These are phyloP conservation scores for Amanita polypyramis DNA, from an alignment of 768 basidiomycete species.

Conservation along the genomic window DNA sequence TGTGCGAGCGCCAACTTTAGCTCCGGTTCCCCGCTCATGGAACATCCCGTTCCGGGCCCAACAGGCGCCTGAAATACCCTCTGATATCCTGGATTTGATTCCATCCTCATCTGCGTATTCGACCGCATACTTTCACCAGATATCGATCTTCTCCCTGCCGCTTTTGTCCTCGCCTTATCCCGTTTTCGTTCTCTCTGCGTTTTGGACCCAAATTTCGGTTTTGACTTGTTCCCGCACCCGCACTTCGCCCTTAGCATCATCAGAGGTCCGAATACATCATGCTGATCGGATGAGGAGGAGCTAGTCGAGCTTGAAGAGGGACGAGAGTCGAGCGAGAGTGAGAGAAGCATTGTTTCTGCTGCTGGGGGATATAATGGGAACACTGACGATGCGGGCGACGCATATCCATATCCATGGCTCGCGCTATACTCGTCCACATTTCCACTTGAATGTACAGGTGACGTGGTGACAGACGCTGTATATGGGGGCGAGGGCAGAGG, in stretches of 20 bases:
- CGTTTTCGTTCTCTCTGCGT: not conserved
- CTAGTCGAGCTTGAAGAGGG: not conserved
- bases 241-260: not conserved
- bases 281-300: not conserved
- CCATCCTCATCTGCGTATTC: not conserved
- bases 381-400: not conserved
- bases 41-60: conserved; percentile 29
- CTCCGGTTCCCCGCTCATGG: conserved; percentile 52
- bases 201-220: not conserved
- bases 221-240: not conserved
- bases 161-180: not conserved
- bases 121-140: no score
- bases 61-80: not conserved
- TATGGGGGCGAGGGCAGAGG: not conserved
- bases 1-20: conserved; percentile 43
- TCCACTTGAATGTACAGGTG: not conserved
- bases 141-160: not conserved
- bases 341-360: not conserved
- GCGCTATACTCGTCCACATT: not conserved
- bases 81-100: not conserved
- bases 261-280: not conserved
- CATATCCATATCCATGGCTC: not conserved
- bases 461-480: not conserved
- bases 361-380: not conserved
- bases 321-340: not conserved